These are phyloP conservation scores for Pichia sorboxylosa DNA, from an alignment of 1,139 yeast species.

Conservation along the genomic window DNA sequence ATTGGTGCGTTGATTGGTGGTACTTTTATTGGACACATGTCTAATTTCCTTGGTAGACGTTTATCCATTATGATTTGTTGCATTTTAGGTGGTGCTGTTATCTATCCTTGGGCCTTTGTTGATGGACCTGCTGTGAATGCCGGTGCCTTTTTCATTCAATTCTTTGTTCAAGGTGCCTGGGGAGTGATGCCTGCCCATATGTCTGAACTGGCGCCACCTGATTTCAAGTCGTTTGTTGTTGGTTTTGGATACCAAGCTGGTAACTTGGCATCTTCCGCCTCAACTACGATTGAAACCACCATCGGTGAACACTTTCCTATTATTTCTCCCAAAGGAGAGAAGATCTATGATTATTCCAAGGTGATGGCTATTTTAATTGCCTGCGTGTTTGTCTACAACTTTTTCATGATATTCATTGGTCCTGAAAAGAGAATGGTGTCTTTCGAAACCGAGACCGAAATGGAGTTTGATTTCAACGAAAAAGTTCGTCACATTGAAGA, in stretches of 20 bases:
- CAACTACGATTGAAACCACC: constrained; percentile 70
- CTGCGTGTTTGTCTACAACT: constrained; percentile 57
- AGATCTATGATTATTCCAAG: constrained; percentile 39
- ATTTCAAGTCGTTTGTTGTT: constrained; percentile 58
- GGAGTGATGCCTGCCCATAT: constrained; percentile 74
- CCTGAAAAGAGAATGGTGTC: constrained; percentile 47
- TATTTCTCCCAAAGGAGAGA: constrained; percentile 25
- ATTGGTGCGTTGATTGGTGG: constrained; percentile 64
- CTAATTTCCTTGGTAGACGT: constrained; percentile 52
- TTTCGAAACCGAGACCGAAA: constrained; percentile 8
- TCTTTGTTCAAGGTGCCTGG: constrained; percentile 82
- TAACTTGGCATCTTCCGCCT: constrained; percentile 72
- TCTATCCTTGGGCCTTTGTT: constrained; percentile 59
- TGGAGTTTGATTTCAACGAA: constrained; percentile 14
- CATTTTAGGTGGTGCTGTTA: constrained; percentile 52
- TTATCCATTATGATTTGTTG: constrained; percentile 47
- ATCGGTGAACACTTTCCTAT: constrained; percentile 60
- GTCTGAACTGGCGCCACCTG: constrained; percentile 68
- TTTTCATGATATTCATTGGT: constrained; percentile 51
- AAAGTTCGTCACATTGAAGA: no score
- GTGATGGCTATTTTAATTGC: constrained; percentile 82
- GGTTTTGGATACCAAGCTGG: constrained; percentile 79
- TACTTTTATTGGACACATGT: constrained; percentile 45
- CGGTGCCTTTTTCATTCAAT: constrained; percentile 68
- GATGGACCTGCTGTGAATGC: constrained; percentile 51